phyloP scores from a whole-genome alignment of 805 yeast species.

The Kodamaea kaohsiungensis region DNA sequence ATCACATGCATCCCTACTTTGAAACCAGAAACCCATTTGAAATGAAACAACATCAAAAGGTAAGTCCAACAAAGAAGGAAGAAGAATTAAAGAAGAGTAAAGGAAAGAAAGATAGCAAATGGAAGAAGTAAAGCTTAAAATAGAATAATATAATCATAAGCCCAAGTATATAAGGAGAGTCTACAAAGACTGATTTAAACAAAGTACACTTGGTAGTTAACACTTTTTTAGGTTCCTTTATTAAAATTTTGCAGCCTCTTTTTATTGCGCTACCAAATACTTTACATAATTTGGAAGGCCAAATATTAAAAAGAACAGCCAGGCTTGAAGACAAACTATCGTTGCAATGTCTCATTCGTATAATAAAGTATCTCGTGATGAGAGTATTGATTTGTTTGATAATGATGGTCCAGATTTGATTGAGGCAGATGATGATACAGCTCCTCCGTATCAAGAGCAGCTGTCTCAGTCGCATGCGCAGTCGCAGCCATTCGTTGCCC shows the following conservation, averaged over 20 bases:
- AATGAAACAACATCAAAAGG: background rate
- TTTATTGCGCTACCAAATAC: background rate
- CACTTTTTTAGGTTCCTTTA: too few species aligned
- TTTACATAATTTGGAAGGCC: background rate
- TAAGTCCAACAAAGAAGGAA: background rate
- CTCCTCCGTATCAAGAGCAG: slow-evolving; percentile 14
- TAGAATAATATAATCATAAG: too few species aligned
- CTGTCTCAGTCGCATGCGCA: background rate
- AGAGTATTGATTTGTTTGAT: slow-evolving; percentile 11
- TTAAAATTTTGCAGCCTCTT: background rate
- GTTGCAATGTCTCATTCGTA: slow-evolving; percentile 8
- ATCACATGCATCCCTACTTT: background rate
- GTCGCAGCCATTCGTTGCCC: slow-evolving; percentile 2
- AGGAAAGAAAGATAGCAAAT: background rate
- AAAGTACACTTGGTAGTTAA: too few species aligned
- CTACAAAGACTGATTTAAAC: too few species aligned
- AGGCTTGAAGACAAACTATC: background rate
- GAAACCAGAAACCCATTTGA: background rate
- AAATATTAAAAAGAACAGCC: background rate
- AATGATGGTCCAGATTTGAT: slow-evolving; percentile 20
- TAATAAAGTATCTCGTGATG: slow-evolving; percentile 1
- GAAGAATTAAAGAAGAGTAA: background rate
- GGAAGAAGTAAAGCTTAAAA: background rate
- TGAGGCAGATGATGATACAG: slow-evolving; percentile 19
- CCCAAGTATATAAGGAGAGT: too few species aligned